phyloP scores from a whole-genome alignment of 768 basidiomycete genomes.

The Ramaria rubella region DNA sequence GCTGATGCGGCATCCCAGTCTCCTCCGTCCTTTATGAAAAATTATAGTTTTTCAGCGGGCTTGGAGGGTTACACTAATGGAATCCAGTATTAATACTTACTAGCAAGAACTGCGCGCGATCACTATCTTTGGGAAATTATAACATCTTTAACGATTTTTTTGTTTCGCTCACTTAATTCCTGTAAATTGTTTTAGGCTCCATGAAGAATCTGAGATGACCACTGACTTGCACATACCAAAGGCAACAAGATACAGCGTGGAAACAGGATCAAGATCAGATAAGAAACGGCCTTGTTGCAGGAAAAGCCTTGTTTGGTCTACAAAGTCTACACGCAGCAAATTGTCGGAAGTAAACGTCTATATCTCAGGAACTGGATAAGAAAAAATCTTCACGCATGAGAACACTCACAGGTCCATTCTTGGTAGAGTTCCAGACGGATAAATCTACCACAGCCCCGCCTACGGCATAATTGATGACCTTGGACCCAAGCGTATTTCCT shows the following conservation, averaged over 20 bases:
- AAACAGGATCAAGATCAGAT: constrained; percentile 22
- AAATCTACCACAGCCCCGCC: constrained; percentile 30
- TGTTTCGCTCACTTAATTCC: no score
- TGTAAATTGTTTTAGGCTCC: no score
- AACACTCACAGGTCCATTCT: constrained; percentile 23
- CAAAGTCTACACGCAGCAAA: constrained; percentile 24
- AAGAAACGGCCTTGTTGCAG: constrained; percentile 25
- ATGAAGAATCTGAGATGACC: neutral
- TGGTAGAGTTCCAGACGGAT: constrained; percentile 29
- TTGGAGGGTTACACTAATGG: neutral
- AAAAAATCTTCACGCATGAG: constrained; percentile 11
- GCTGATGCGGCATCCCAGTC: constrained; percentile 25
- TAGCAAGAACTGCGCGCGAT: no score
- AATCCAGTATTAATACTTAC: no score
- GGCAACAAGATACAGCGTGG: constrained; percentile 26
- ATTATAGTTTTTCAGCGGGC: constrained; percentile 5
- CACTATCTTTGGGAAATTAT: no score
- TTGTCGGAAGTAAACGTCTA: neutral
- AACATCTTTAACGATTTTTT: no score
- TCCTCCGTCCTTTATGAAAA: constrained; percentile 10
- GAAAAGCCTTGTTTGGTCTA: constrained; percentile 24
- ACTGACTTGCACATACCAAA: constrained; percentile 28
- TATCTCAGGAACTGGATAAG: neutral
- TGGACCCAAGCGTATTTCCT: constrained; percentile 23
- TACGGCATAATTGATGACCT: constrained; percentile 30